These are phyloP conservation scores for Fonsecaea pugnacius DNA, from an alignment of 2,329 filamentous ascomycete species.

Conservation along the genomic window DNA sequence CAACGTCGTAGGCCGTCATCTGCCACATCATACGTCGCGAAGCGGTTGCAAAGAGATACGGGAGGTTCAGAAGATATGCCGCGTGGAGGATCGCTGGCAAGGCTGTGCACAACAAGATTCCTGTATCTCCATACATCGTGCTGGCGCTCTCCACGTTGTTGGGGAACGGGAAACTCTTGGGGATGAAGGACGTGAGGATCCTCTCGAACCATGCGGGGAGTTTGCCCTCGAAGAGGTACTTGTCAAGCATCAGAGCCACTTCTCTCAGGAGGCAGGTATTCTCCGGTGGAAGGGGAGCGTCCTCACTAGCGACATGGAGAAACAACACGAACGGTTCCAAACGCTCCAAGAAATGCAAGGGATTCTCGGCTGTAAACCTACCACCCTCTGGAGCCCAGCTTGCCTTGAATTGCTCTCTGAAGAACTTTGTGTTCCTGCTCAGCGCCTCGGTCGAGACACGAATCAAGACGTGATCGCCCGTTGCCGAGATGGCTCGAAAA, in stretches of 20 bases:
- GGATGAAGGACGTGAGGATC: not conserved
- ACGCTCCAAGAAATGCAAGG: not conserved
- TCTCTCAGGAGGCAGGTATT: not conserved
- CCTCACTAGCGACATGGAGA: conserved; percentile 5
- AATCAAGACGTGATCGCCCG: not conserved
- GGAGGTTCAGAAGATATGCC: conserved; percentile 3
- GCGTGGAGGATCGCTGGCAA: not conserved
- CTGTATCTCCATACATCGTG: not conserved
- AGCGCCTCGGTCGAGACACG: conserved; percentile 5
- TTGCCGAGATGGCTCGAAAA: not conserved
- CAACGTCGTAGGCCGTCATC: not conserved
- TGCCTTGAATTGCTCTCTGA: not conserved
- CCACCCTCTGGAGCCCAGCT: not conserved
- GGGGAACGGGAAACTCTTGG: not conserved
- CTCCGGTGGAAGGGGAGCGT: not conserved
- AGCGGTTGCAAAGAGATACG: not conserved
- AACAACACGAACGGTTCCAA: not conserved
- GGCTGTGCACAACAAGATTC: not conserved
- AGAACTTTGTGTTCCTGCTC: not conserved
- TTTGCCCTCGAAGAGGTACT: conserved; percentile 10
- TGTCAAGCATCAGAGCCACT: not conserved
- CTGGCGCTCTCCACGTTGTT: not conserved
- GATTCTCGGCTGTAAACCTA: conserved; percentile 3
- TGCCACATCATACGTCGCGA: conserved; percentile 10
- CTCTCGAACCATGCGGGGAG: not conserved